phyloP scores from a whole-genome alignment of 2,329 filamentous ascomycete genomes.

The Didymella pomorum region DNA sequence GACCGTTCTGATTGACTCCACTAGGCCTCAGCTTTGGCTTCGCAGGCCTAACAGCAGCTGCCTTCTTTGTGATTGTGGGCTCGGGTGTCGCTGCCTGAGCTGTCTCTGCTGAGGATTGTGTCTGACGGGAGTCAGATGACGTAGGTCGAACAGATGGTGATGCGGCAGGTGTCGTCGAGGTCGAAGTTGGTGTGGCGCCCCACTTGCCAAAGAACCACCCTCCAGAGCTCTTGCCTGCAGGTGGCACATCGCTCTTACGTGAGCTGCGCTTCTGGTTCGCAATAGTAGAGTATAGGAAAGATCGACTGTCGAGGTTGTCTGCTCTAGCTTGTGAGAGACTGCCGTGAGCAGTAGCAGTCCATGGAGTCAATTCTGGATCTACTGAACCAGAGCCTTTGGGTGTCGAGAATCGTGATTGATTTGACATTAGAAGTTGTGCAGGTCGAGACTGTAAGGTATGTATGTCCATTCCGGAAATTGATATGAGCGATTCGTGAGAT shows the following conservation, averaged over 20 bases:
- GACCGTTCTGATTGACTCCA: constrained; percentile 51
- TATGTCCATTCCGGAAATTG: constrained; percentile 86
- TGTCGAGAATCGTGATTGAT: constrained; percentile 61
- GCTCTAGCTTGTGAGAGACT: constrained; percentile 59
- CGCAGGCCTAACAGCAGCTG: constrained; percentile 1
- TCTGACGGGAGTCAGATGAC: constrained; percentile 33
- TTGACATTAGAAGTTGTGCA: constrained; percentile 71
- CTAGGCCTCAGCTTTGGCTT: constrained; percentile 37
- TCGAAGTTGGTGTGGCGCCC: constrained; percentile 61
- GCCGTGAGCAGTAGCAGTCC: constrained; percentile 57
- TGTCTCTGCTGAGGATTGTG: constrained; percentile 27
- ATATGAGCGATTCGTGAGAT: constrained; percentile 90
- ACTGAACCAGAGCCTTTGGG: constrained; percentile 54
- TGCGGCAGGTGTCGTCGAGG: constrained; percentile 40
- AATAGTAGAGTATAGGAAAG: constrained; percentile 50
- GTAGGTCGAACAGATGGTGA: constrained; percentile 29
- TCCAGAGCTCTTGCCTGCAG: constrained; percentile 62
- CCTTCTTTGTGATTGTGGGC: constrained; percentile 3
- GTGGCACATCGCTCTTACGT: constrained; percentile 27
- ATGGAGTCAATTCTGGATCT: constrained; percentile 53
- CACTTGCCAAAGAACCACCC: constrained; percentile 72
- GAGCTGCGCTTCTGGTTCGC: constrained; percentile 38
- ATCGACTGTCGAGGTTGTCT: constrained; percentile 66
- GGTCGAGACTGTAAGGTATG: constrained; percentile 80
- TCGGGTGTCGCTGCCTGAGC: constrained; percentile 9